Conservation (phyloP, 139 green algal species). For the Ostreobium quekettii region DNA sequence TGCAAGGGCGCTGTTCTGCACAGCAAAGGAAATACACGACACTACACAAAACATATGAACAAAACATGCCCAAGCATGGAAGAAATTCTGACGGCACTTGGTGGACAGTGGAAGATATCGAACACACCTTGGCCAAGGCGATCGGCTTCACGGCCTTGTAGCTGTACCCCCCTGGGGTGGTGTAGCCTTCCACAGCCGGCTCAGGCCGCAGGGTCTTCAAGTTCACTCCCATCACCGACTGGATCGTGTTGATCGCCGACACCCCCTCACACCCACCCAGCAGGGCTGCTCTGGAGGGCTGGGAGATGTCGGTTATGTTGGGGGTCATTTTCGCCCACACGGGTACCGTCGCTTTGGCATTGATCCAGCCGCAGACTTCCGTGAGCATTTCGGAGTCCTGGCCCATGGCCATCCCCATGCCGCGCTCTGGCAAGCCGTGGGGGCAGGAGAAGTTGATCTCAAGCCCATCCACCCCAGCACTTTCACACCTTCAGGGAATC, state of each 20-base stretch:
- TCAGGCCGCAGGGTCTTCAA: constrained; percentile 79
- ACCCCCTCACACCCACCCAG: constrained; percentile 53
- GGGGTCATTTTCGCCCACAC: constrained; percentile 99
- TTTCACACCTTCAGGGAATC: constrained; percentile 51
- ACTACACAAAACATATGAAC: too few species aligned
- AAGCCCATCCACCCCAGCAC: constrained; percentile 85
- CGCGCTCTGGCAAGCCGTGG: constrained; percentile 54
- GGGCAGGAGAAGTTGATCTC: constrained; percentile 97
- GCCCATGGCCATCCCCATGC: constrained; percentile 80
- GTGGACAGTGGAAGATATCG: too few species aligned
- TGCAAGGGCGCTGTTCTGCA: neutral
- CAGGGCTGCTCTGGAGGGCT: constrained; percentile 45
- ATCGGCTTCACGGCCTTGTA: constrained; percentile 93
- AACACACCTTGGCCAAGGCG: constrained; percentile 73
- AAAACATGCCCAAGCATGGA: too few species aligned
- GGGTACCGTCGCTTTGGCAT: constrained; percentile 62
- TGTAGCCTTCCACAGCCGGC: constrained; percentile 53
- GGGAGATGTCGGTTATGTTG: constrained; percentile 93
- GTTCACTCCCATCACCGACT: constrained; percentile 89
- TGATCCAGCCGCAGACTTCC: constrained; percentile 84
- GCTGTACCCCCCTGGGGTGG: constrained; percentile 70
- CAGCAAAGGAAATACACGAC: neutral
- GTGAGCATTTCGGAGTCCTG: constrained; percentile 38
- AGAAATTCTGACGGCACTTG: too few species aligned
- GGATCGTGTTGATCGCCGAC: constrained; percentile 84